Conservation (phyloP, 2,329 filamentous ascomycete genomes). For the Penicillium sp. region DNA sequence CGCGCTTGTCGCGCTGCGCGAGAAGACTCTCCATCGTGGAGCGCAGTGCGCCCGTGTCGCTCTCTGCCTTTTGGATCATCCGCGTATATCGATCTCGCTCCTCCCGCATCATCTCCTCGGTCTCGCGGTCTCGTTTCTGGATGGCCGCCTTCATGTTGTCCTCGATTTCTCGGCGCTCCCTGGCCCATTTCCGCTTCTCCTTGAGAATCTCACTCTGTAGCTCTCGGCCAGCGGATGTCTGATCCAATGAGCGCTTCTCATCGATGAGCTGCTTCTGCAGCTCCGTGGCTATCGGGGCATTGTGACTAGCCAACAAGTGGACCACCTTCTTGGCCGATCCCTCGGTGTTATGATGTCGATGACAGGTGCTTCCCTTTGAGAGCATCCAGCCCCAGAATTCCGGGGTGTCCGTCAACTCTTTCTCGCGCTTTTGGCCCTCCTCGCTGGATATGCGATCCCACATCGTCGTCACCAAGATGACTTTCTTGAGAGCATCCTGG, state of each 20-base stretch:
- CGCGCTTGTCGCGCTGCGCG: constrained; percentile 1
- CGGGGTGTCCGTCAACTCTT: not conserved
- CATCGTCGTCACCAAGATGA: constrained; percentile 41
- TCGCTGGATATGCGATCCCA: constrained; percentile 26
- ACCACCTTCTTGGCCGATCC: not conserved
- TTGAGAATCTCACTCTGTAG: not conserved
- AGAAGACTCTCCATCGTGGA: constrained; percentile 1
- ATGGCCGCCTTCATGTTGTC: not conserved
- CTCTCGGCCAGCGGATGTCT: constrained; percentile 1
- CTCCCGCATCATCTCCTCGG: constrained; percentile 1
- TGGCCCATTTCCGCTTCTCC: not conserved
- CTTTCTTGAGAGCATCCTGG: constrained; percentile 29
- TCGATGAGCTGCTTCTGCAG: constrained; percentile 3
- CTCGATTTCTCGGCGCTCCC: not conserved
- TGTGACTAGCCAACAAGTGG: not conserved
- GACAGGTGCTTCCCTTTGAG: not conserved
- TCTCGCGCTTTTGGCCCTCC: not conserved
- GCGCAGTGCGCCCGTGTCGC: not conserved
- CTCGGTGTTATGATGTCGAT: constrained; percentile 3
- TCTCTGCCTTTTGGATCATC: constrained; percentile 3
- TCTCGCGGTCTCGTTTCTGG: not conserved
- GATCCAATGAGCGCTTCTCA: not conserved
- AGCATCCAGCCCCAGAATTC: constrained; percentile 12
- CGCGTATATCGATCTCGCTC: not conserved
- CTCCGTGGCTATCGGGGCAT: not conserved